Conservation (phyloP, 306 rosid species). For the Prinsepia uniflora region DNA sequence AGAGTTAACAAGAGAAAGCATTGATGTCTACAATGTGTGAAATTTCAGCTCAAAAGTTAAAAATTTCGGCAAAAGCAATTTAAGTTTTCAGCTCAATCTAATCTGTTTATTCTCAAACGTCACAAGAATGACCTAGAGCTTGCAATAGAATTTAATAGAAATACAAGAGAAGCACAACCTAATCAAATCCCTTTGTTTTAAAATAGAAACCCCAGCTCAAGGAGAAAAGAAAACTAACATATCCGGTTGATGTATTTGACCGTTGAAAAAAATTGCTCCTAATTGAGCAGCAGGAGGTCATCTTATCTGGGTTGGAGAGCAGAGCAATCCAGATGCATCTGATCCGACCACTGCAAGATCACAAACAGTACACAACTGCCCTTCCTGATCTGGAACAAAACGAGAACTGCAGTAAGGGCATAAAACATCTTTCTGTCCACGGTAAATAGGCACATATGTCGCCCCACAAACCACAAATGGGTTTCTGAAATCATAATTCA, state of each 20-base stretch:
- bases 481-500: conserved; percentile 76
- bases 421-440: conserved; percentile 76
- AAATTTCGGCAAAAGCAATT: no score
- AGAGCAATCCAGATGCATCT: conserved; percentile 82
- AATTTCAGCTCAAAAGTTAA: background rate
- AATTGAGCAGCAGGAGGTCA: conserved; percentile 39
- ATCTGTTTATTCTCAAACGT: conserved; percentile 19
- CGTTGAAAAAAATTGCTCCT: conserved; percentile 12
- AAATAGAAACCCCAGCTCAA: conserved; percentile 8
- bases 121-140: conserved; percentile 20
- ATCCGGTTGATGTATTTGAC: background rate
- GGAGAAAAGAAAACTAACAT: background rate
- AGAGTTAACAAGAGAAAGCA: background rate
- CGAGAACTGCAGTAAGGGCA: conserved; percentile 83
- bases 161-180: conserved; percentile 23
- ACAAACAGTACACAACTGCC: conserved; percentile 71
- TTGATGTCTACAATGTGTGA: background rate
- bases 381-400: conserved; percentile 69
- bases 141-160: conserved; percentile 13
- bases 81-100: background rate
- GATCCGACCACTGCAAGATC: conserved; percentile 70
- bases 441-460: conserved; percentile 76
- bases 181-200: conserved; percentile 1
- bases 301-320: conserved; percentile 70
- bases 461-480: conserved; percentile 85